Evolutionary conservation across 164 flowering plant species (phyloP), one percentile per base, ranked within the genome.

Genomic region (Houttuynia cordata): DNA sequence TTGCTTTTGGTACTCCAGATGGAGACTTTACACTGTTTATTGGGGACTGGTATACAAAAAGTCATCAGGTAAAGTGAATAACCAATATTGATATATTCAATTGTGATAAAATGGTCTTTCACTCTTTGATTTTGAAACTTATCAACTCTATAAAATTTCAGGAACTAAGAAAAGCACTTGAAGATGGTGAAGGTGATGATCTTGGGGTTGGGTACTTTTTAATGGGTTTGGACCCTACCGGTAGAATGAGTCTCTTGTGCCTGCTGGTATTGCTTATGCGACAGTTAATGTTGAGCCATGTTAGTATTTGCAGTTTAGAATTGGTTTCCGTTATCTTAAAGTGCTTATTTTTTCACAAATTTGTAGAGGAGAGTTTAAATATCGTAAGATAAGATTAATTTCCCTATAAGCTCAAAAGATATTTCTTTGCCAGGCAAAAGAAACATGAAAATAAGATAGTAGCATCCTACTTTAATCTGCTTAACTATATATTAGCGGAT

Each of bases 231-330:
- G 96, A 41, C 90, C 94, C 14, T 85, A 74, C 65, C 86, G 78
- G n/a, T 91, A 83, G 68, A 75, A 82, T 64, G 71, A 67, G 23
- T 63, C 80, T 15, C 70, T 80, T 72, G 82, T 85, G 37, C 75
- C 79, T 63, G 80, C 63, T 62, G 91, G 84, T 55, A 77, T 82
- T 63, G 10, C 78, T 51, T n/a, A n/a, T n/a, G n/a, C n/a, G n/a
- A n/a, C n/a, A n/a, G n/a, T n/a, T n/a, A n/a, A n/a, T n/a, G n/a
- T 85, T 58, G 95, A 91, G 64, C 93, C 92, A 68, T 96, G 98
- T 91, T 61, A 37, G 53, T 57, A 45, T n/a, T 50, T 53, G 5
- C 23, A 53, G 23, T 53, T 53, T n/a, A 6, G 42, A 6, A 6
- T 40, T 10, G 42, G 42, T 40, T 40, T 40, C 10, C 10, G 10